phyloP scores from a whole-genome alignment of 805 yeast species.

The Saccharomycopsis sp. region DNA sequence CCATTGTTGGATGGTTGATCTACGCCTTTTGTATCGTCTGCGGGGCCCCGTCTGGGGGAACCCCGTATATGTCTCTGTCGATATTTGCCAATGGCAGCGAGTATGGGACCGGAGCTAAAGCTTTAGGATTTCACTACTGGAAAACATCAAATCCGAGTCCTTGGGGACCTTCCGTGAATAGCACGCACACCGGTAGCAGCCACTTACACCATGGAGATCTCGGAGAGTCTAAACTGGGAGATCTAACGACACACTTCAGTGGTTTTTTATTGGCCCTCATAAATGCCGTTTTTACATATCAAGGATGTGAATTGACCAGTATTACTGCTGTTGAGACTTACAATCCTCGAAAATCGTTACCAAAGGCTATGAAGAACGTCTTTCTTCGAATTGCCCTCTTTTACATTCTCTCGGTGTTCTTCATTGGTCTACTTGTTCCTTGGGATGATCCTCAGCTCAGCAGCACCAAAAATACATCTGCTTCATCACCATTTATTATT shows the following conservation, averaged over 20 bases:
- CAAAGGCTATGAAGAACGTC: constrained; percentile 65
- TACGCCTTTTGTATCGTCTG: constrained; percentile 66
- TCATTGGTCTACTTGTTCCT: constrained; percentile 67
- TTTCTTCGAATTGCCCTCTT: constrained; percentile 58
- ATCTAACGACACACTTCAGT: constrained; percentile 31
- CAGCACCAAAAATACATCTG: constrained; percentile 26
- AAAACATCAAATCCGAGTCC: constrained; percentile 59
- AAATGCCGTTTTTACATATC: constrained; percentile 71
- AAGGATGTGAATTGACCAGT: constrained; percentile 74
- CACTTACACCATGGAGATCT: background rate
- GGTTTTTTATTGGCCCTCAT: constrained; percentile 67
- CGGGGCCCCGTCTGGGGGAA: constrained; percentile 39
- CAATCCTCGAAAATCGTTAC: constrained; percentile 64
- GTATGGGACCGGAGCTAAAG: constrained; percentile 45
- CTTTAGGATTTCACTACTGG: constrained; percentile 78
- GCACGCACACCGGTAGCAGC: constrained; percentile 42
- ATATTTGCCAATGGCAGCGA: background rate
- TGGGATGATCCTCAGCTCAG: constrained; percentile 50
- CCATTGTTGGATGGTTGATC: constrained; percentile 63
- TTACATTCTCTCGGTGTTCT: constrained; percentile 57
- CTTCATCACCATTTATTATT: constrained; percentile 66
- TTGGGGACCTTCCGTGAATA: constrained; percentile 60
- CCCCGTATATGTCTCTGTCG: background rate
- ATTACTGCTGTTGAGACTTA: constrained; percentile 58
- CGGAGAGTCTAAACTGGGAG: background rate